These are phyloP conservation scores for Candida morakotiae DNA, from an alignment of 805 yeast genomes.

Conservation along the genomic window DNA sequence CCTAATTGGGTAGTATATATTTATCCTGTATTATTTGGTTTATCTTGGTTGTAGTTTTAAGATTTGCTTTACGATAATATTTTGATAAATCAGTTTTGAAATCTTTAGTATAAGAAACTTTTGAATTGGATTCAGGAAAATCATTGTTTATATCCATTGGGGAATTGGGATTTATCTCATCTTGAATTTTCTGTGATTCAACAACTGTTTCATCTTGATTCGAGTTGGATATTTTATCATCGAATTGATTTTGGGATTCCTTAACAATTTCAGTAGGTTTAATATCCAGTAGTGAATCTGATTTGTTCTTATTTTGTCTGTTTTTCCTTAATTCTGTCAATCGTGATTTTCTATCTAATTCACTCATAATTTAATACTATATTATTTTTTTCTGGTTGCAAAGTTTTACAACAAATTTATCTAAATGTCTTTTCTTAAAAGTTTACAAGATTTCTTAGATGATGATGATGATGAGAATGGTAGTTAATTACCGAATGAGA, in stretches of 20 bases:
- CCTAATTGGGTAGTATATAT: constrained; percentile 21
- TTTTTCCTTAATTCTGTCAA: constrained; percentile 15
- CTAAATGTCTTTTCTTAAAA: constrained; percentile 6
- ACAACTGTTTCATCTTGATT: constrained; percentile 20
- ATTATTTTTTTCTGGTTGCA: constrained; percentile 6
- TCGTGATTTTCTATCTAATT: constrained; percentile 16
- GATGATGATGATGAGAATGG: constrained; percentile 5
- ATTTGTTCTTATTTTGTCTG: not conserved
- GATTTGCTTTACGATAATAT: constrained; percentile 22
- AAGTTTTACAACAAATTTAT: not conserved
- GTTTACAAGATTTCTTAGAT: constrained; percentile 5
- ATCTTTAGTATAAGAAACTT: constrained; percentile 20
- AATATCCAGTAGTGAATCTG: not conserved
- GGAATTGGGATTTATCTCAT: no score
- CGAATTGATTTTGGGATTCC: no score
- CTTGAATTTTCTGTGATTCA: constrained; percentile 15
- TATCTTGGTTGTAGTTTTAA: constrained; percentile 23
- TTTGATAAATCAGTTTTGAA: constrained; percentile 24
- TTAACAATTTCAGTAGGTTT: no score
- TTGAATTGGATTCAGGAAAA: not conserved
- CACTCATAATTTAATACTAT: not conserved
- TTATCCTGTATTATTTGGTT: constrained; percentile 23
- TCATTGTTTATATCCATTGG: no score
- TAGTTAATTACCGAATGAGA: constrained; percentile 3
- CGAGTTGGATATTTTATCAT: no score